Base-by-base conservation (phyloP, 2,329 filamentous ascomycete species). In the Fusarium incarnatum region DNA sequence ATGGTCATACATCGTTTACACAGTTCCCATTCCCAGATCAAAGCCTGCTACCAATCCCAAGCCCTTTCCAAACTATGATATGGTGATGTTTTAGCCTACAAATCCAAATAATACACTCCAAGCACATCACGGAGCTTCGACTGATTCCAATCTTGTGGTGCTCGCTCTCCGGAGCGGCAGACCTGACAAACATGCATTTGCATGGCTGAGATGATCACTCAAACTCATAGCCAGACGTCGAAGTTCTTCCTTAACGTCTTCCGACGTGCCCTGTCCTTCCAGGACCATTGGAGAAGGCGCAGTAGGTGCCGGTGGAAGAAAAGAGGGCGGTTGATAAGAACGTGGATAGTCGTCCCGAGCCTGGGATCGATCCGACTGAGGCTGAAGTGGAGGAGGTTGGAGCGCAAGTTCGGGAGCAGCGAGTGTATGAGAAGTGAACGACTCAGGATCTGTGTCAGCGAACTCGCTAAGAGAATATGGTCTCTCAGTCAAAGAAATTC, bases 271-370 rank as follows among this genome's bases (percentile, higher is more conserved):
- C 32, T 83, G 81, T 4, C 86, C 86, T 73, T 88, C 86, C 81
- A 89, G 84, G 42, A 87, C 85, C 54, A 82, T 81, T 4, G 81
- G 77, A 3, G 84, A 83, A 3, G 87, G 87, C 12, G 84, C 83
- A 4, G 78, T 6, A 82, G 84, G 25, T 80, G 78, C 4, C 78
- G 80, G 20, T 81, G 82, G 58, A 22, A 72, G 67, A 42, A 73
- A 68, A 15, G 70, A 57, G 11, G 60, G 69, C 22, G 64, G 67
- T 13, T 65, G 57, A 32, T 63, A 56, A 40, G 71, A 58, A 16
- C 58, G 67, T 12, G 50, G 54, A 27, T 64, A 66, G 15, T 72
- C 64, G 6, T 76, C 65, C 45, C 66, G 48, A 23, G 64, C 42
- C 12, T 61, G 57, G 18, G 58, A 65, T 37, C 64, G 72, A 32